These are phyloP conservation scores for Cercophora sp. DNA, from an alignment of 495 filamentous ascomycete species.

Conservation along the genomic window DNA sequence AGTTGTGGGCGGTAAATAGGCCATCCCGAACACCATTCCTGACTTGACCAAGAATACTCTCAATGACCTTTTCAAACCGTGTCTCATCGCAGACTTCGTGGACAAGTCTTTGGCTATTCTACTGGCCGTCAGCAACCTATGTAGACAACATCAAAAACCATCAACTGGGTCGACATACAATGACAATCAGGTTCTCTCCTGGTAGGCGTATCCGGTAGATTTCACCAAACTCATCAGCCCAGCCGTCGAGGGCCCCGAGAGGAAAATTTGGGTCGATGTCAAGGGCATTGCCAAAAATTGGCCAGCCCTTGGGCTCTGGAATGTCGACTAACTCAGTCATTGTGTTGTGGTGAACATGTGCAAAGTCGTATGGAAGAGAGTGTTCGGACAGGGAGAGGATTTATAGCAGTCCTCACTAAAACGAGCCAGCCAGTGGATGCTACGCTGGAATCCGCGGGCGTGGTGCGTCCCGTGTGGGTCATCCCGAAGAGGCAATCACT, in stretches of 20 bases:
- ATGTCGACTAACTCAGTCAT: constrained; percentile 26
- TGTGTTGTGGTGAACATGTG: no score
- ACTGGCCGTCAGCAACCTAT: no score
- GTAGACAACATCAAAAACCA: no score
- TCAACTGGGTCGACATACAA: no score
- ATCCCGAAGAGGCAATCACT: no score
- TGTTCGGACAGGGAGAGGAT: no score
- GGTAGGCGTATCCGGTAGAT: constrained; percentile 17
- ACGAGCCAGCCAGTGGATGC: no score
- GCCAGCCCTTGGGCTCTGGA: constrained; percentile 54
- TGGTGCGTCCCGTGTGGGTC: no score
- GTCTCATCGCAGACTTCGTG: constrained; percentile 67
- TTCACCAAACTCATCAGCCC: constrained; percentile 55
- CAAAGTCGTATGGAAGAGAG: no score
- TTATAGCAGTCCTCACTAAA: no score
- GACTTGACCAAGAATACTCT: constrained; percentile 40
- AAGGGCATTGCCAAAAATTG: constrained; percentile 56
- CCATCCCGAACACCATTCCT: constrained; percentile 60
- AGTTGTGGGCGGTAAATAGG: constrained; percentile 61
- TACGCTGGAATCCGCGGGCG: no score
- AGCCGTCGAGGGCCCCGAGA: constrained; percentile 47
- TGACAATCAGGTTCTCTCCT: constrained; percentile 1
- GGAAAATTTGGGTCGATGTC: constrained; percentile 52
- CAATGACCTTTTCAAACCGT: constrained; percentile 57
- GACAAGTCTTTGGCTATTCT: constrained; percentile 48